Percentiles rank a stretch among this genome's conserved stretches.
phyloP scores from a whole-genome alignment of 768 basidiomycete species.

The Cystobasidium ongulense region DNA sequence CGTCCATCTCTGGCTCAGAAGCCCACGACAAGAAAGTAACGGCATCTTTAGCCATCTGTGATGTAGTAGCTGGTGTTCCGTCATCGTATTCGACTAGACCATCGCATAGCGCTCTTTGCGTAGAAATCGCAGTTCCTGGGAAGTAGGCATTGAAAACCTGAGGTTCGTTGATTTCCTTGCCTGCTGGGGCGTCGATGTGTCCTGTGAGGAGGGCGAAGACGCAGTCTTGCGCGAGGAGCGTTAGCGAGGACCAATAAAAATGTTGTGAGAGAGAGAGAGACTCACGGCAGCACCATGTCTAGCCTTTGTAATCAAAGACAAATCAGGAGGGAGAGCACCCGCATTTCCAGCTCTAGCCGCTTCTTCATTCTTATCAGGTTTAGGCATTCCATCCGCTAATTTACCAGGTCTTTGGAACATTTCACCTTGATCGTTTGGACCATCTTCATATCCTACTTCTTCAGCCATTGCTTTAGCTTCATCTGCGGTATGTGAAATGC shows the following conservation, averaged over 20 bases:
- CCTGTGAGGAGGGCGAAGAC: conserved; percentile 94
- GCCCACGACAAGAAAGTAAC: conserved; percentile 90
- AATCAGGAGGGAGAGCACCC: conserved; percentile 92
- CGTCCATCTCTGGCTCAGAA: conserved; percentile 94
- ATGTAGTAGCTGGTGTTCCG: conserved; percentile 89
- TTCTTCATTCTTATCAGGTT: conserved; percentile 94
- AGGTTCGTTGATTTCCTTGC: conserved; percentile 43
- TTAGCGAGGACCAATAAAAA: no score
- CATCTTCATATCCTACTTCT: conserved; percentile 92
- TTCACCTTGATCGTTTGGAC: conserved; percentile 86
- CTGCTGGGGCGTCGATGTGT: conserved; percentile 87
- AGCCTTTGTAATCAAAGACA: conserved; percentile 94
- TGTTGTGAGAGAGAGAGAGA: background rate
- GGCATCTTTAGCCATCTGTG: conserved; percentile 99
- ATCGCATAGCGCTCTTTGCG: conserved; percentile 94
- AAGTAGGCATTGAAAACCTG: conserved; percentile 44
- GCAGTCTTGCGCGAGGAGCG: conserved; percentile 89
- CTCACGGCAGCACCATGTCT: conserved; percentile 73
- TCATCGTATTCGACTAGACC: conserved; percentile 95
- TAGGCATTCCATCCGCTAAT: conserved; percentile 90
- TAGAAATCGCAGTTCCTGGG: conserved; percentile 81
- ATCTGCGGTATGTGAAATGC: conserved; percentile 88
- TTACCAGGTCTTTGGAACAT: conserved; percentile 99
- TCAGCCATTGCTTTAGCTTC: conserved; percentile 87
- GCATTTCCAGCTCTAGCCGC: conserved; percentile 88